Base-by-base conservation (phyloP, 2,329 filamentous ascomycete species). In the Paecilomyces formosus region DNA sequence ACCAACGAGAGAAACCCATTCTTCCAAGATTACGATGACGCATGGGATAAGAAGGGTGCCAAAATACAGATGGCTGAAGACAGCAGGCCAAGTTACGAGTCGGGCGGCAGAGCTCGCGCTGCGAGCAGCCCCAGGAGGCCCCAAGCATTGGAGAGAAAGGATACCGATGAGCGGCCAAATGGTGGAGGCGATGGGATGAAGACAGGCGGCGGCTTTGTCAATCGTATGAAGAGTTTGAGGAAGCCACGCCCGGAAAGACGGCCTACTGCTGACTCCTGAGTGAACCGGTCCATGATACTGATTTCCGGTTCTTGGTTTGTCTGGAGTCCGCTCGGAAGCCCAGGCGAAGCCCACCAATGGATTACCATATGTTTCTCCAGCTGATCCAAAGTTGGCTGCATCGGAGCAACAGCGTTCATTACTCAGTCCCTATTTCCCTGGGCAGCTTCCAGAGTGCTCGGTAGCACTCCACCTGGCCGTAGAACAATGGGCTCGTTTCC, bases 201-300 rank as follows among this genome's bases (percentile, higher is more conserved):
- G 64, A 79, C 69, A 54, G 76, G 78, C 52, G 82, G 83, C 53
- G 88, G 89, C 1, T 87, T 95, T 62, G 72, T 95, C 61, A 89
- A 84, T 56, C 84, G 90, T 57, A 90, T 94, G 78, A 92, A 90
- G 82, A 91, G 88, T 74, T 76, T 94, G 74, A 92, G 86, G 63
- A 80, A 84, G 66, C 68, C 71, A 3, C 71, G 74, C 35, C 75
- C 75, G 3, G 75, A 77, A 64, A 68, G 75, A 58, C 70, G 74
- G 39, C 52, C 57, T 26, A 45, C 30, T 33, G 24, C 45, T 50
- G 45, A 50, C 45, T 50, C 45, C 4, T 50, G 50, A 52, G 50
- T 28, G 50, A 45, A 45, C 15, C 3, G 39, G 39, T 45, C 18
- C 39, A 5, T 45, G n/a, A 21, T 8, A 45, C 39, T 21, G 39